These are phyloP conservation scores for Danielia oregonensis DNA, from an alignment of 805 yeast genomes.

Conservation along the genomic window DNA sequence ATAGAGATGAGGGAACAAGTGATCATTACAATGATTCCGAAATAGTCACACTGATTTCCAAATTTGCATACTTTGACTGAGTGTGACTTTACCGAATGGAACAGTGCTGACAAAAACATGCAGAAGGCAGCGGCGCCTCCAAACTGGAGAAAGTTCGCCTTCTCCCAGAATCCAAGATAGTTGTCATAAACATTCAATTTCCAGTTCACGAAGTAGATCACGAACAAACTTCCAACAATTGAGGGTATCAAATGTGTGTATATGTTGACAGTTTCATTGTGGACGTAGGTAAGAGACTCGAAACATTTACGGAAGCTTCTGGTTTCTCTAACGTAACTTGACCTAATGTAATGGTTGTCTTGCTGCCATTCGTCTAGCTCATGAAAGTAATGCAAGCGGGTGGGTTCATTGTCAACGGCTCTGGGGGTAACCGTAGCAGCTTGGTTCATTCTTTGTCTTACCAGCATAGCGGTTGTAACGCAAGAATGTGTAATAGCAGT, in stretches of 20 bases:
- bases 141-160: constrained; percentile 49
- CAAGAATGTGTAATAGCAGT: neutral
- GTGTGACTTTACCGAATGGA: constrained; percentile 67
- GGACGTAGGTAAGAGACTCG: constrained; percentile 49
- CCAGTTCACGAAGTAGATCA: constrained; percentile 25
- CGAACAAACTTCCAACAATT: constrained; percentile 20
- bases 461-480: neutral
- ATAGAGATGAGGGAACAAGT: constrained; percentile 36
- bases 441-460: neutral
- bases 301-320: constrained; percentile 44
- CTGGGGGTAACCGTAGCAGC: neutral
- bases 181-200: constrained; percentile 21
- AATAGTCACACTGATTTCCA: constrained; percentile 71
- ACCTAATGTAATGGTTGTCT: constrained; percentile 63
- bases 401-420: neutral
- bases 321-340: constrained; percentile 64
- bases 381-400: constrained; percentile 36
- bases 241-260: constrained; percentile 60
- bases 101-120: constrained; percentile 59
- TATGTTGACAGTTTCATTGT: constrained; percentile 72
- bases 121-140: constrained; percentile 57
- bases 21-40: constrained; percentile 69
- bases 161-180: constrained; percentile 37
- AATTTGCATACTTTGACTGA: constrained; percentile 49
- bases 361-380: constrained; percentile 71